Evolutionary conservation across 805 yeast genomes (phyloP), one percentile per base, ranked within the genome.

Genomic region (Yamadazyma nakazawae): DNA sequence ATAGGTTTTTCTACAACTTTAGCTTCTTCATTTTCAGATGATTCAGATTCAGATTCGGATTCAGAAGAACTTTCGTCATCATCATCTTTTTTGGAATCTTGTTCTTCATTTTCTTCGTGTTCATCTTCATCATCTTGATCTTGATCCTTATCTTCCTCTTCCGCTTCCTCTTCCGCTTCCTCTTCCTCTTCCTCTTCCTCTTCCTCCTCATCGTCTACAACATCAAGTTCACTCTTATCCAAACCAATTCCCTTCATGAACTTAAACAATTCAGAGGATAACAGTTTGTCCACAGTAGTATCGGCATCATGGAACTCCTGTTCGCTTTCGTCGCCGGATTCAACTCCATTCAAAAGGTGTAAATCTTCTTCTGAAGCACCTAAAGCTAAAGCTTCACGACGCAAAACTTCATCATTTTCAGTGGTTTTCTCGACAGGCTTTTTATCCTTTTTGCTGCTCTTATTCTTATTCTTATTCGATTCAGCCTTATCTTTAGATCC

Each of bases 321-420:
- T 50, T 78, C 83, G 54, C 81, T 75, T 25, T 68, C 74, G 25
- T 71, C 79, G 30, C 75, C 82, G 19, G 76, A 80, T 11, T 70
- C 66, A 2, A 85, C 55, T 13, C 75, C 85, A 30, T 76, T 74
- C 11, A 91, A 55, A 42, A 90, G 65, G 37, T 78, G 76, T 39
- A 91, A 61, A 62, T 90, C 97, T 18, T 82, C 91, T 54, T 87
- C 94, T 13, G 88, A 76, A 17, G 97, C 98, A 30, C 97, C 97
- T 25, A 91, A 67, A 18, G 82, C 83, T 12, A 83, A 62, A 2
- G 96, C 95, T 67, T 85, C 95, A 50, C 82, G 79, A 54, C 85
- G 81, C 41, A 88, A 62, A 2, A 70, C 48, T 26, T 52, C 48
- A 8, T 50, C 55, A 1, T 42, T 51, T 11, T 31, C 58, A 49